Conservation (phyloP, 2,329 filamentous ascomycete genomes). For the Talaromyces sp. region DNA sequence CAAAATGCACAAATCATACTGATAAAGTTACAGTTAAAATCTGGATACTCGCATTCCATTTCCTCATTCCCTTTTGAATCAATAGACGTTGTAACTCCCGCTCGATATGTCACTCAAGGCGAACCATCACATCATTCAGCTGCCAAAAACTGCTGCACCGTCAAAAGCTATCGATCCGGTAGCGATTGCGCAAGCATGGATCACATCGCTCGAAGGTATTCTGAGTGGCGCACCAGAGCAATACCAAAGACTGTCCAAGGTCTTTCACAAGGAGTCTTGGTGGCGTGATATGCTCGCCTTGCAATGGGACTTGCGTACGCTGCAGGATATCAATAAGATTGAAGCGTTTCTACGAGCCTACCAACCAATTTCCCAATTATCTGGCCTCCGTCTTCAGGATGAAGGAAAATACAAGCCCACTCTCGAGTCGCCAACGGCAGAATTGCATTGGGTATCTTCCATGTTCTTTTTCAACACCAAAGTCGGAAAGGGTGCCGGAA, state of each 20-base stretch:
- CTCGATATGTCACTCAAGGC: background rate
- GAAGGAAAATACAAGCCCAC: background rate
- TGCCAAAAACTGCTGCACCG: background rate
- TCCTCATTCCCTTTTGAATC: background rate
- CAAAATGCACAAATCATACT: background rate
- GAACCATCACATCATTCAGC: background rate
- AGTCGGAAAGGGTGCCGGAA: constrained; percentile 33
- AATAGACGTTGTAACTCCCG: background rate
- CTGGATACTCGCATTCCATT: background rate
- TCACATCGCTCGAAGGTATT: background rate
- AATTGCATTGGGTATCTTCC: constrained; percentile 24
- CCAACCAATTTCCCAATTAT: background rate
- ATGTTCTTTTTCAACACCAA: constrained; percentile 42
- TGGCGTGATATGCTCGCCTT: constrained; percentile 41
- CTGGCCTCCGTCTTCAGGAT: background rate
- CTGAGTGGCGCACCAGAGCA: background rate
- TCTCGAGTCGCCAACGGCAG: background rate
- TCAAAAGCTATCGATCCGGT: background rate
- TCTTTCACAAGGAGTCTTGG: constrained; percentile 39
- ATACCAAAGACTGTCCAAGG: background rate
- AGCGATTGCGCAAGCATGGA: background rate
- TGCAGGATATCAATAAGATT: constrained; percentile 30
- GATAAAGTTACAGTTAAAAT: background rate
- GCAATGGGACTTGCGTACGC: constrained; percentile 38
- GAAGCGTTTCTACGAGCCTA: constrained; percentile 22